Conservation (phyloP, 768 basidiomycete genomes). For the Termitomyces titanicus region DNA sequence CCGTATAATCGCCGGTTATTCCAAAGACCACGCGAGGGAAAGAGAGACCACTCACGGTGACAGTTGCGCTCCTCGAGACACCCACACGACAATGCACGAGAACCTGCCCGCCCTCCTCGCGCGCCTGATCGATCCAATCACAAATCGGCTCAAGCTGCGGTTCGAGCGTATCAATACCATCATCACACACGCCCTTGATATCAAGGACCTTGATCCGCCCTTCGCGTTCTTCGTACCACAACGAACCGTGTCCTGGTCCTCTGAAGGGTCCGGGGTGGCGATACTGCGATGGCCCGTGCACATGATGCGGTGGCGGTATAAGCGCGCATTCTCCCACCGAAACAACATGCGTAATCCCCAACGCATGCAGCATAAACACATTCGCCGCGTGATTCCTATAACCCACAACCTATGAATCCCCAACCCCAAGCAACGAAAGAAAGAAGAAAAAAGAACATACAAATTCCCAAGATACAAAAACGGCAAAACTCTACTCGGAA, state of each 20-base stretch:
- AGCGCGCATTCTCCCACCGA: conserved; percentile 95
- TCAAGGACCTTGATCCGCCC: conserved; percentile 89
- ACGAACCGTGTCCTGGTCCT: conserved; percentile 59
- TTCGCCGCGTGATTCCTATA: conserved; percentile 88
- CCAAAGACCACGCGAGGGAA: neutral
- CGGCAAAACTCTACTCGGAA: conserved; percentile 89
- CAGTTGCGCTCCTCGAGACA: conserved; percentile 92
- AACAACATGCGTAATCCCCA: conserved; percentile 96
- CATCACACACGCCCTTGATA: conserved; percentile 91
- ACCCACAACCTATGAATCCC: no score
- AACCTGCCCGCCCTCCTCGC: conserved; percentile 80
- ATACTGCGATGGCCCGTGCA: conserved; percentile 20
- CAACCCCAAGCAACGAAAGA: neutral
- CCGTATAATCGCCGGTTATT: neutral
- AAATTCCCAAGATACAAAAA: conserved; percentile 94
- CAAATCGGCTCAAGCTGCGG: conserved; percentile 86
- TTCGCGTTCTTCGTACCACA: conserved; percentile 86
- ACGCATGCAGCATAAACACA: conserved; percentile 91
- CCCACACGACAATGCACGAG: conserved; percentile 99
- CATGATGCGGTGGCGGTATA: conserved; percentile 63
- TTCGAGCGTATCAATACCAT: conserved; percentile 92
- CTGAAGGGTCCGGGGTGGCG: conserved; percentile 31
- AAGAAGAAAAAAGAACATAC: conserved; percentile 46
- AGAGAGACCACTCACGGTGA: conserved; percentile 55
- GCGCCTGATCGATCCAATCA: conserved; percentile 89